Conservation (phyloP, 2,329 filamentous ascomycete genomes). For the Madurella mycetomatis region DNA sequence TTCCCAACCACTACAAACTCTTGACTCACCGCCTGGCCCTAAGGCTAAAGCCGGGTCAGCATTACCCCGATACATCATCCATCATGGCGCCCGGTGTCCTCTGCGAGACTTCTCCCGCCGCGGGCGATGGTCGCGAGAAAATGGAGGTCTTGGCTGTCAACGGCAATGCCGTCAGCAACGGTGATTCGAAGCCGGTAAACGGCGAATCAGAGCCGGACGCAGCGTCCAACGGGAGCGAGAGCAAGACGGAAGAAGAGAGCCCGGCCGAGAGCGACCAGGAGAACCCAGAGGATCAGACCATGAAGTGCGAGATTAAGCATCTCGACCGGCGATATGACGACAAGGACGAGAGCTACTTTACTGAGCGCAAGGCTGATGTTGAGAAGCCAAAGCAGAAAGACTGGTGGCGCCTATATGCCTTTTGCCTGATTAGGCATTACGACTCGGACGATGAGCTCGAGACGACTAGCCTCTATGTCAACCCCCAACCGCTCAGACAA, state of each 20-base stretch:
- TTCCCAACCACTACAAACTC: no score
- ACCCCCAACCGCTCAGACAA: conserved; percentile 28
- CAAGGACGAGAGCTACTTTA: conserved; percentile 27
- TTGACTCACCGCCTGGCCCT: not conserved
- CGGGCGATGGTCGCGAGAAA: not conserved
- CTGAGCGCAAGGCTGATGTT: conserved; percentile 23
- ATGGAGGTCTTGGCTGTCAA: conserved; percentile 1
- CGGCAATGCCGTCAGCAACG: not conserved
- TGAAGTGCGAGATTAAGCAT: conserved; percentile 30
- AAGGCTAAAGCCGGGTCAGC: not conserved
- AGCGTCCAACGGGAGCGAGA: not conserved
- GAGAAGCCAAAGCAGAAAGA: conserved; percentile 25
- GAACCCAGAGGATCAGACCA: conserved; percentile 24
- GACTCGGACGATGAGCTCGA: conserved; percentile 20
- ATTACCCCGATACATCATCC: not conserved
- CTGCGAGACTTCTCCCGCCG: not conserved
- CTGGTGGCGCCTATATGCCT: conserved; percentile 32
- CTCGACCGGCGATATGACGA: conserved; percentile 28
- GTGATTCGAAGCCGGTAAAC: not conserved
- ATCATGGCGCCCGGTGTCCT: conserved; percentile 12
- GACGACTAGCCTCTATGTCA: conserved; percentile 28
- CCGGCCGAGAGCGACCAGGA: conserved; percentile 6
- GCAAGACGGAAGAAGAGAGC: not conserved
- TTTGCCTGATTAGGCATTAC: conserved; percentile 28
- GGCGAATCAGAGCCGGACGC: not conserved